Conservation (phyloP, 2,329 filamentous ascomycete species). For the Hymenoscyphus albidus region DNA sequence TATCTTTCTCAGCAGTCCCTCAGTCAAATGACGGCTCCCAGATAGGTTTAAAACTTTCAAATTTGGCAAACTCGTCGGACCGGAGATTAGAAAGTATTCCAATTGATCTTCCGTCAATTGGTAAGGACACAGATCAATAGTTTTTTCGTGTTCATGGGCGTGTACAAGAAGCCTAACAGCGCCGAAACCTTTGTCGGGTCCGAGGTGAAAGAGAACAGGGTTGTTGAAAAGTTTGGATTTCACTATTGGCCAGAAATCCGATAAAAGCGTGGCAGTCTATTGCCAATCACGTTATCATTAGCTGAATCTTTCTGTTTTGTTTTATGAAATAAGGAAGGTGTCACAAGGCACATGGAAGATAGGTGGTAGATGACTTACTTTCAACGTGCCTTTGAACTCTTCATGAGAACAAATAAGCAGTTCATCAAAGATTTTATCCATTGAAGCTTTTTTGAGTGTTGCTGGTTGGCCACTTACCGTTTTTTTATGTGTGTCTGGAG, state of each 20-base stretch:
- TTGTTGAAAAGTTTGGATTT: not conserved
- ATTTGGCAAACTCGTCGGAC: not conserved
- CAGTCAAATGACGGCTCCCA: not conserved
- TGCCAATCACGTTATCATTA: too few species aligned
- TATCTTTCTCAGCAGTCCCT: not conserved
- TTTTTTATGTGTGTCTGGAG: not conserved
- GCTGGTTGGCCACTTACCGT: not conserved
- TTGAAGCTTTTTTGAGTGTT: not conserved
- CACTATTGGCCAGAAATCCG: not conserved
- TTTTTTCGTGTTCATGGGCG: not conserved
- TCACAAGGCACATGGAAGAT: not conserved
- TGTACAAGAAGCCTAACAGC: not conserved
- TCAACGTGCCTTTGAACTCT: not conserved
- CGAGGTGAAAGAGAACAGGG: not conserved
- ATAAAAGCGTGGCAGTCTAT: not conserved
- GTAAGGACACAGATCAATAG: not conserved
- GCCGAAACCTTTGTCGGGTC: not conserved
- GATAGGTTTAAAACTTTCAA: not conserved
- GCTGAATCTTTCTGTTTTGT: too few species aligned
- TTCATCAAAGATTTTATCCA: not conserved
- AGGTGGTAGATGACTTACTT: not conserved
- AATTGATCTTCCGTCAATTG: not conserved
- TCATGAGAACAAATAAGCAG: not conserved
- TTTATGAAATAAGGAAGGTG: not conserved
- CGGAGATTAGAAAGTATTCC: not conserved